Evolutionary conservation across 164 flowering plant species (phyloP), one percentile per base, ranked within the genome.

Genomic region (Annona cherimola): DNA sequence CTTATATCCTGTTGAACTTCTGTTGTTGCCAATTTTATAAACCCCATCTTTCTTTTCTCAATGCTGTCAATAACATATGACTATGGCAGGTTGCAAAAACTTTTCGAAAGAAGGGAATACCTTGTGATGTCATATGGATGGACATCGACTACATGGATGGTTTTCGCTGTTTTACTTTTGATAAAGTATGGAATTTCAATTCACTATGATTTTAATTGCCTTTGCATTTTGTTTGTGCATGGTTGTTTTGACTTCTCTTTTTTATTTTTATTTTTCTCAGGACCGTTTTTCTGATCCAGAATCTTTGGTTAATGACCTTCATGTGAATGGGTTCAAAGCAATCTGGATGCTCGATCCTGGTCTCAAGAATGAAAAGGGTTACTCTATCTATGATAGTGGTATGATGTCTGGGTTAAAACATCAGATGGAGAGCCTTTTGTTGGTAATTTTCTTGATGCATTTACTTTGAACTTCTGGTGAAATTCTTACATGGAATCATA

Each of bases 341-440:
- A 89, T 92, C 60, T 94, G 99, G 99, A 94, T 94, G 97, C 95
- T 94, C 73, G 97, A 94, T 70, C 99, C 99, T 5, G 99, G 97
- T 61, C 89, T 92, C 72, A 94, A 94, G 76, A 70, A 78, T 42
- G 97, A 92, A 77, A 81, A 87, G 12, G 95, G 93, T 45, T 94
- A 92, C 79, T 91, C 84, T 79, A 86, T 90, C 60, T 90, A 90
- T 84, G 97, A 94, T 61, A 89, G 89, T 82, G 99, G 97, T 50
- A 61, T 71, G 90, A 89, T 73, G 75, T 91, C 16, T 94, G 99
- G 99, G 69, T 91, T 73, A 81, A 83, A 67, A 84, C 81, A 71
- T 87, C 87, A 63, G 90, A 88, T 84, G 95, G 95, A 78, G 81
- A 46, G 16, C 92, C 97, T 66, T 94, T 75, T 83, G 74, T 88